Conservation (phyloP, 1,284 basidiomycete species). For the Trichosporon sp. region DNA sequence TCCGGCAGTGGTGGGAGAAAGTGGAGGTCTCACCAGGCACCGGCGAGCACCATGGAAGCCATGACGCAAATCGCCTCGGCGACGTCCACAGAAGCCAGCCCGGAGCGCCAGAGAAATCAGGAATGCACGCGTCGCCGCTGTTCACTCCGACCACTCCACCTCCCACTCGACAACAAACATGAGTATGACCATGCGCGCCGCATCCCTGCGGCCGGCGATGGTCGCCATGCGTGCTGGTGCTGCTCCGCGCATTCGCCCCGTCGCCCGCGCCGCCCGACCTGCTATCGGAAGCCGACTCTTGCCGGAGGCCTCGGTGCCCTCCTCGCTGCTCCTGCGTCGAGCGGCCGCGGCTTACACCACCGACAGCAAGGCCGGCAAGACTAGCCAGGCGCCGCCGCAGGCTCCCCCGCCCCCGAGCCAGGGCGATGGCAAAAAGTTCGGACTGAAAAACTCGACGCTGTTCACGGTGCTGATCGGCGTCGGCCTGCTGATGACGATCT, state of each 20-base stretch:
- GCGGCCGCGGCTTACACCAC: background rate
- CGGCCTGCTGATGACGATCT: constrained; percentile 46
- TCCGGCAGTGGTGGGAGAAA: background rate
- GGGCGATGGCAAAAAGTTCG: background rate
- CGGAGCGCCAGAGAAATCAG: background rate
- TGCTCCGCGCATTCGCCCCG: background rate
- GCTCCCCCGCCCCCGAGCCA: background rate
- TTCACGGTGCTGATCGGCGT: constrained; percentile 43
- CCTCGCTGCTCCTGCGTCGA: background rate
- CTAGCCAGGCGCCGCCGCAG: background rate
- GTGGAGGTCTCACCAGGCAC: background rate
- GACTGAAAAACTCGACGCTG: constrained; percentile 30
- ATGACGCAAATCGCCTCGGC: background rate
- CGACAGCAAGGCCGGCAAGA: background rate
- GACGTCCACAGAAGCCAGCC: background rate
- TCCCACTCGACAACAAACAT: background rate
- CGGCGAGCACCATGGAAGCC: background rate
- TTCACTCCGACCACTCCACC: background rate
- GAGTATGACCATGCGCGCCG: background rate
- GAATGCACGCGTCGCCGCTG: background rate
- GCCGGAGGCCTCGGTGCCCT: background rate
- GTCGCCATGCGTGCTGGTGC: background rate
- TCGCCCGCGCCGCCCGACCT: background rate
- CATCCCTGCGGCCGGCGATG: background rate
- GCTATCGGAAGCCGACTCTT: background rate